Conservation (phyloP, 495 filamentous ascomycete genomes). For the Penicillium maclennaniae region DNA sequence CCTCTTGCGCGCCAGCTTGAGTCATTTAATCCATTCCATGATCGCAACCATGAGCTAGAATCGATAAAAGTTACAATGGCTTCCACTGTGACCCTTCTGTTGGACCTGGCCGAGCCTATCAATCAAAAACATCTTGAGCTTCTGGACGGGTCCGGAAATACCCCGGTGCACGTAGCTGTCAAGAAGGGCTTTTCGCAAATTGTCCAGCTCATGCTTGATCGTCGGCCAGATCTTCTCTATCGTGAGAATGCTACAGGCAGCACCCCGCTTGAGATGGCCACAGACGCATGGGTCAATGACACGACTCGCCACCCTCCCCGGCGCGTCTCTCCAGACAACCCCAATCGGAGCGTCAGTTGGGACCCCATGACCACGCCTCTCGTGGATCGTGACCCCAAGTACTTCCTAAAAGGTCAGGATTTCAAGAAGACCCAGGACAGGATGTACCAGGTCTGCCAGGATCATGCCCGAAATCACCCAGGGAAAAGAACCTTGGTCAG, state of each 20-base stretch:
- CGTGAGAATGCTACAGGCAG: conserved; percentile 68
- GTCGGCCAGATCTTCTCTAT: conserved; percentile 54
- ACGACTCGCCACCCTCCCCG: conserved; percentile 18
- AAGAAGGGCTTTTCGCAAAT: conserved; percentile 30
- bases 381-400: conserved; percentile 1
- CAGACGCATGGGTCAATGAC: conserved; percentile 45
- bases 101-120: conserved; percentile 47
- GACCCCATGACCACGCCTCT: neutral
- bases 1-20: conserved; percentile 43
- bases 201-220: conserved; percentile 48
- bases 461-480: neutral
- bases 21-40: neutral
- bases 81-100: conserved; percentile 28
- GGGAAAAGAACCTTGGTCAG: conserved; percentile 60
- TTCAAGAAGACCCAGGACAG: conserved; percentile 3
- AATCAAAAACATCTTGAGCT: conserved; percentile 52
- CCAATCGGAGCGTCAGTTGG: neutral
- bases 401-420: conserved; percentile 20
- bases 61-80: neutral
- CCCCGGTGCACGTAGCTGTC: conserved; percentile 57
- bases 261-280: conserved; percentile 63
- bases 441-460: conserved; percentile 25
- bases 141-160: conserved; percentile 65
- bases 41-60: neutral
- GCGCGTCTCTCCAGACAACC: neutral